A percentile compares a stretch with the other conserved stretches of the same genome.
phyloP scores from a whole-genome alignment of 192 early-diverging fungal genomes.

The Gaertneriomyces sp. region DNA sequence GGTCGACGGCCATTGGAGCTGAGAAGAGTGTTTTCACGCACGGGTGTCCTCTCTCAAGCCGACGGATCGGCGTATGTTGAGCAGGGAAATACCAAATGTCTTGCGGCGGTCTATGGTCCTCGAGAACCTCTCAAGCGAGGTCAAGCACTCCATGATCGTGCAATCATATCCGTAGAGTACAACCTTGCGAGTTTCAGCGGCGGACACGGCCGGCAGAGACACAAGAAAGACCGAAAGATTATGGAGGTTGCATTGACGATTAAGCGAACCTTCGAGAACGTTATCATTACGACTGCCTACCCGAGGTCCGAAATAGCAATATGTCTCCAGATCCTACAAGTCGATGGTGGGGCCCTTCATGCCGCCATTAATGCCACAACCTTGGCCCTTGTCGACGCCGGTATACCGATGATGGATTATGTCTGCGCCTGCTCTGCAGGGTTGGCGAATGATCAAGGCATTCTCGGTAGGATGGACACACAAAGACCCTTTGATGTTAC shows the following conservation, averaged over 20 bases:
- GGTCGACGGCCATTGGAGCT: conserved; percentile 88
- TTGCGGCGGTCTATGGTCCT: conserved; percentile 91
- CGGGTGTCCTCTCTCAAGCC: conserved; percentile 72
- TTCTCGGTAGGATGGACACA: conserved; percentile 49
- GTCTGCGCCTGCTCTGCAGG: conserved; percentile 75
- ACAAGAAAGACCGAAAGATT: conserved; percentile 82
- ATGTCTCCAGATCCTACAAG: conserved; percentile 87
- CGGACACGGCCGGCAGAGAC: conserved; percentile 77
- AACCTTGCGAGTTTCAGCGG: conserved; percentile 88
- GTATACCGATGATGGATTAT: conserved; percentile 79
- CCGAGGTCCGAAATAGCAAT: conserved; percentile 91
- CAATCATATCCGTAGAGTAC: conserved; percentile 84
- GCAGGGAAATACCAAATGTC: conserved; percentile 92
- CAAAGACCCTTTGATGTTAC: background rate
- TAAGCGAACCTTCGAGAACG: conserved; percentile 88
- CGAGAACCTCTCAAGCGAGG: conserved; percentile 62
- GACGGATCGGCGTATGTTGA: conserved; percentile 95
- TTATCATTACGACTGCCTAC: conserved; percentile 68
- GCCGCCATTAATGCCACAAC: conserved; percentile 65
- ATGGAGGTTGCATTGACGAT: conserved; percentile 82
- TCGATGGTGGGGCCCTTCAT: conserved; percentile 76
- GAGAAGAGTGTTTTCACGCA: conserved; percentile 74
- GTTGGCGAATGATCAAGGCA: conserved; percentile 69
- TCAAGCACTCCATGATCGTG: conserved; percentile 63
- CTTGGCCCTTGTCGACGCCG: conserved; percentile 71